Percentiles rank a stretch among this genome's conserved stretches.
phyloP scores from a whole-genome alignment of 2,329 filamentous ascomycete species.

The Penicillium sp. region DNA sequence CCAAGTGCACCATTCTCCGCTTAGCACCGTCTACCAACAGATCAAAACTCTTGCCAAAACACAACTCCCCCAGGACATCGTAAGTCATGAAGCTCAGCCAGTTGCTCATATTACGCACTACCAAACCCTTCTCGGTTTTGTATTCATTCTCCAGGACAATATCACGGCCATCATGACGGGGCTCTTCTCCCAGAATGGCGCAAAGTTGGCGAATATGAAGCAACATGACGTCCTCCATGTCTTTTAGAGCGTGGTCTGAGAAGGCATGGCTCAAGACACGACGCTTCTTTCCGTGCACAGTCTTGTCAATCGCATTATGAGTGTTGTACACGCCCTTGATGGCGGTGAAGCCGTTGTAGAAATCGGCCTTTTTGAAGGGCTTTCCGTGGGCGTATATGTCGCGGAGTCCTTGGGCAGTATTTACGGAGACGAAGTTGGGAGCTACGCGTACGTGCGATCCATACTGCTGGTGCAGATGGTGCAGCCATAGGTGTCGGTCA shows the following conservation, averaged over 20 bases:
- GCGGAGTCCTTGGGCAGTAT: conserved; percentile 58
- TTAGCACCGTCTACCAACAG: conserved; percentile 42
- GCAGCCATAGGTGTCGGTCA: conserved; percentile 69
- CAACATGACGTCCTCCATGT: conserved; percentile 65
- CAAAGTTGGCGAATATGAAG: conserved; percentile 65
- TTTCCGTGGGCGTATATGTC: conserved; percentile 42
- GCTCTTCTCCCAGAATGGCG: conserved; percentile 26
- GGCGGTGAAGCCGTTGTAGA: conserved; percentile 70
- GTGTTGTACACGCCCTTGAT: conserved; percentile 64
- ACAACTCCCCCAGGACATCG: conserved; percentile 50
- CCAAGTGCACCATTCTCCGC: conserved; percentile 64
- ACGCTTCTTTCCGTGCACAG: conserved; percentile 65
- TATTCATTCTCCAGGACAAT: conserved; percentile 13
- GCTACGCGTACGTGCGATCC: conserved; percentile 69
- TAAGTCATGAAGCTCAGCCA: conserved; percentile 46
- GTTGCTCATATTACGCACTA: conserved; percentile 31
- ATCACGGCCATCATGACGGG: conserved; percentile 12
- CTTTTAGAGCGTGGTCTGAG: conserved; percentile 61
- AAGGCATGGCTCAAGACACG: conserved; percentile 70
- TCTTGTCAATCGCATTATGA: conserved; percentile 67
- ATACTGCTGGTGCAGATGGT: conserved; percentile 67
- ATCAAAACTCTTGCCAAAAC: conserved; percentile 50
- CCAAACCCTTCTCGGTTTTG: conserved; percentile 19
- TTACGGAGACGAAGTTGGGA: conserved; percentile 73
- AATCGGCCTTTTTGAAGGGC: conserved; percentile 57